Conservation (phyloP, 1,284 basidiomycete genomes). For the Naganishia liquefaciens region DNA sequence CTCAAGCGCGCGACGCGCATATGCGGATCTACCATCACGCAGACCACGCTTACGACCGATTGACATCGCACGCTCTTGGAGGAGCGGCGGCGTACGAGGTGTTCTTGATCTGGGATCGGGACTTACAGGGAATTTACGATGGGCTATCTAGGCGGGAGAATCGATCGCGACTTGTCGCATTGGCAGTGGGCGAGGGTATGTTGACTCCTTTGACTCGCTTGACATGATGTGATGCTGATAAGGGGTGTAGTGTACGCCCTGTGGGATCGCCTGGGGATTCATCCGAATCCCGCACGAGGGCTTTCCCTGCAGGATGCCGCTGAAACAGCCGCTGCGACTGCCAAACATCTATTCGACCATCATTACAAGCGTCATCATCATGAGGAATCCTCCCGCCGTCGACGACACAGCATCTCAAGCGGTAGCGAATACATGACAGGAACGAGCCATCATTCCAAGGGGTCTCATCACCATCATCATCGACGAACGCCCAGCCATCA, state of each 20-base stretch:
- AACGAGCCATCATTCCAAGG: conserved; percentile 2
- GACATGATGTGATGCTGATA: not conserved
- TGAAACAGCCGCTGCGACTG: conserved; percentile 50
- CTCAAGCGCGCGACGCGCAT: conserved; percentile 45
- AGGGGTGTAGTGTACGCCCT: conserved; percentile 42
- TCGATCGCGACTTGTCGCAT: conserved; percentile 42
- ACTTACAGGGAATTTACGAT: conserved; percentile 46
- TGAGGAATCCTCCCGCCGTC: not conserved
- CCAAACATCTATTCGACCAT: conserved; percentile 46
- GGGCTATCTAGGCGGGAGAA: conserved; percentile 42
- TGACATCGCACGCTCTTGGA: conserved; percentile 45
- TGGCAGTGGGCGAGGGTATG: conserved; percentile 50
- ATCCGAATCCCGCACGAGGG: conserved; percentile 31
- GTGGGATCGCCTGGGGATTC: conserved; percentile 43
- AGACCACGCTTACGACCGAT: conserved; percentile 41
- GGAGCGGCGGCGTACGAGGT: conserved; percentile 52
- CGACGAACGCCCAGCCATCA: not conserved
- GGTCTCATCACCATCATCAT: conserved; percentile 7
- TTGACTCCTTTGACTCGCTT: conserved; percentile 6
- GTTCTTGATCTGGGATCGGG: conserved; percentile 49
- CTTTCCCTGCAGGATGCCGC: conserved; percentile 40
- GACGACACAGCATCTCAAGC: not conserved
- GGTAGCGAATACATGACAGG: too few relatives aligned
- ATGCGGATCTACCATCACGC: conserved; percentile 42
- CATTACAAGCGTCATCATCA: conserved; percentile 26